These are phyloP conservation scores for Rhodotorula sp. DNA, from an alignment of 1,284 basidiomycete species.

Conservation along the genomic window DNA sequence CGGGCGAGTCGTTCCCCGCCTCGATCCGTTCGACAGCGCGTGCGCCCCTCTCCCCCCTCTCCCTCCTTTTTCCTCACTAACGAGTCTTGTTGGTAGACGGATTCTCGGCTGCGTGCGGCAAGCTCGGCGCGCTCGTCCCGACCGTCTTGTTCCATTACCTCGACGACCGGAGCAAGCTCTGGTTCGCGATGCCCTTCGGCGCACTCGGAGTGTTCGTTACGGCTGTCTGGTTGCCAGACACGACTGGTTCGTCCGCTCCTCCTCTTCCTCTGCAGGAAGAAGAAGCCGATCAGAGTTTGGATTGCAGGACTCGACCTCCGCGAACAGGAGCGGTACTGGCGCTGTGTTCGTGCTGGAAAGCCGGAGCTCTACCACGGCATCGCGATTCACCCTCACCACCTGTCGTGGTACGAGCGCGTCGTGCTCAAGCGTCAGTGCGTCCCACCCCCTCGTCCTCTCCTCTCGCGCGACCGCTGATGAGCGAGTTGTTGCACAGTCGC, in stretches of 20 bases:
- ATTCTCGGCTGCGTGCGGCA: conserved; percentile 49
- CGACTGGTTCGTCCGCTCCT: conserved; percentile 47
- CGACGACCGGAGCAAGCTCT: conserved; percentile 50
- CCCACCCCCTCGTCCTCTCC: no score
- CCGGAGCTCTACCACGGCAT: conserved; percentile 57
- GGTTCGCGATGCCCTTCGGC: conserved; percentile 58
- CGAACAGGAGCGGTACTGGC: conserved; percentile 59
- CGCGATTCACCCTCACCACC: conserved; percentile 56
- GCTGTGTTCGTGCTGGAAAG: conserved; percentile 54
- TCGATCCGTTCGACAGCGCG: conserved; percentile 50
- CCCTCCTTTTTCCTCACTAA: not conserved
- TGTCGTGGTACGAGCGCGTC: conserved; percentile 52
- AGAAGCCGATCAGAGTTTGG: conserved; percentile 14
- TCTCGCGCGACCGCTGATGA: no score
- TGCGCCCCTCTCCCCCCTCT: not conserved
- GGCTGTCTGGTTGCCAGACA: conserved; percentile 54
- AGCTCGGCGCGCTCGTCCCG: conserved; percentile 49
- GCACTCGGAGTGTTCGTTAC: conserved; percentile 54
- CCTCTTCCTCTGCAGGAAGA: not conserved
- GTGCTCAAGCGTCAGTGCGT: conserved; percentile 53
- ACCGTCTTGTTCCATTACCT: conserved; percentile 51
- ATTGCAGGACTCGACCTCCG: conserved; percentile 53
- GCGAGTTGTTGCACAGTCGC: conserved; percentile 21
- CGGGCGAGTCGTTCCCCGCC: conserved; percentile 49
- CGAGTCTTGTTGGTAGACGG: conserved; percentile 39